A percentile compares a stretch with the other conserved stretches of the same genome.
Evolutionary conservation across 2,329 filamentous ascomycete genomes (phyloP).

Genomic region (Sclerotinia sclerotiorum): DNA sequence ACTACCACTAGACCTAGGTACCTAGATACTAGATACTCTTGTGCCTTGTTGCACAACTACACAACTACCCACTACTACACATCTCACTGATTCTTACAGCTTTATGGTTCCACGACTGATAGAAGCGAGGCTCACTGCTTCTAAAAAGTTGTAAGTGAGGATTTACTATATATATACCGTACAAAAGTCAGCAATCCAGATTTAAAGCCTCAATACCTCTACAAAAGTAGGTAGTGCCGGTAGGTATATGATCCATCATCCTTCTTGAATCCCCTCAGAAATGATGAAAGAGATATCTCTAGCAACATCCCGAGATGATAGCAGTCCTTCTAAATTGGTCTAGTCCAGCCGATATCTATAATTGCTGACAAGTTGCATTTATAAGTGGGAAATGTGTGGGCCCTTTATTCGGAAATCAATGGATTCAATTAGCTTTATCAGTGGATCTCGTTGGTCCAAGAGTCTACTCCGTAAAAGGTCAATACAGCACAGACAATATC

Average conservation of each 20-base stretch:
- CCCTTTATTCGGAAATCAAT: not conserved
- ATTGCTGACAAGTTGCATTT: not conserved
- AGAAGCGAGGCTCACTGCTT: not conserved
- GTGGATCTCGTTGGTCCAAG: not conserved
- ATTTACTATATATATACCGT: not conserved
- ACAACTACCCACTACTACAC: not conserved
- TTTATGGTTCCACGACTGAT: not conserved
- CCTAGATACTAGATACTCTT: not conserved
- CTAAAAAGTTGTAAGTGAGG: not conserved
- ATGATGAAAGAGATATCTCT: not conserved
- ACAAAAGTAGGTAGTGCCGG: not conserved
- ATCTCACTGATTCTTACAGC: not conserved
- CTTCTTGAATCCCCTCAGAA: not conserved
- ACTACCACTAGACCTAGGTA: too few relatives aligned
- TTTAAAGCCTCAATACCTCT: not conserved
- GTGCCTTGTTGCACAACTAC: not conserved
- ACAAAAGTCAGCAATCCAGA: not conserved
- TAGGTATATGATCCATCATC: not conserved
- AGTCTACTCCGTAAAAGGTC: not conserved
- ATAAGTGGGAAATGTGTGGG: not conserved
- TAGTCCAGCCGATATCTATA: slow-evolving; percentile 8
- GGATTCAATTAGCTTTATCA: slow-evolving; percentile 4
- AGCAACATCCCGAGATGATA: not conserved
- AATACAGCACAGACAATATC: slow-evolving; percentile 5
- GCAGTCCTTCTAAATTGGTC: not conserved